These are phyloP conservation scores for Alternaria solani DNA, from an alignment of 2,329 filamentous ascomycete genomes.

Conservation along the genomic window DNA sequence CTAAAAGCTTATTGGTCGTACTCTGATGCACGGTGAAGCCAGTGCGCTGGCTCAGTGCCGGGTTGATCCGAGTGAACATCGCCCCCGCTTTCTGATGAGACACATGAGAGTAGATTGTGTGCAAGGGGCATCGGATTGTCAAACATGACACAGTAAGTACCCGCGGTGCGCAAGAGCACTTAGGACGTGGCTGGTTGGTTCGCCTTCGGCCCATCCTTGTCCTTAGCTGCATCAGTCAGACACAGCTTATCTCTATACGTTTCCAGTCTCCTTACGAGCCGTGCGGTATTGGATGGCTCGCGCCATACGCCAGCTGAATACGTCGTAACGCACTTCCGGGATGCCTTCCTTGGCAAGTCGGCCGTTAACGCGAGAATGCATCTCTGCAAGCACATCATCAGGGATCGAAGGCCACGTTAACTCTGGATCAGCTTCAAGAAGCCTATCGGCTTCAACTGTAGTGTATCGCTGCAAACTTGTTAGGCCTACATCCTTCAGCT, in stretches of 20 bases:
- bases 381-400: neutral
- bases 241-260: neutral
- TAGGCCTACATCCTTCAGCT: neutral
- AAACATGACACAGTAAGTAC: neutral
- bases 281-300: neutral
- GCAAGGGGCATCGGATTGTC: neutral
- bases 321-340: neutral
- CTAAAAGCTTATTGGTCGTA: neutral
- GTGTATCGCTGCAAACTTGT: neutral
- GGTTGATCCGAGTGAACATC: neutral
- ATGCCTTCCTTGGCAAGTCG: neutral
- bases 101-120: neutral
- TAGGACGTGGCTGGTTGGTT: neutral
- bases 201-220: neutral
- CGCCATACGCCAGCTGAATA: neutral
- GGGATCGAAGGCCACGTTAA: neutral
- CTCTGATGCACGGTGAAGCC: neutral
- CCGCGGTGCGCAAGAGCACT: neutral
- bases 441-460: neutral
- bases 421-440: neutral
- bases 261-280: neutral
- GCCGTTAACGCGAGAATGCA: neutral
- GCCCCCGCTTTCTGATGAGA: neutral
- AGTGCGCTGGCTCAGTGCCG: neutral
- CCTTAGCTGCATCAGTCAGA: neutral